Percentiles rank a stretch among this genome's conserved stretches.
Conservation (phyloP, 1,139 yeast species). For the Hyphopichia pseudoburtonii region DNA sequence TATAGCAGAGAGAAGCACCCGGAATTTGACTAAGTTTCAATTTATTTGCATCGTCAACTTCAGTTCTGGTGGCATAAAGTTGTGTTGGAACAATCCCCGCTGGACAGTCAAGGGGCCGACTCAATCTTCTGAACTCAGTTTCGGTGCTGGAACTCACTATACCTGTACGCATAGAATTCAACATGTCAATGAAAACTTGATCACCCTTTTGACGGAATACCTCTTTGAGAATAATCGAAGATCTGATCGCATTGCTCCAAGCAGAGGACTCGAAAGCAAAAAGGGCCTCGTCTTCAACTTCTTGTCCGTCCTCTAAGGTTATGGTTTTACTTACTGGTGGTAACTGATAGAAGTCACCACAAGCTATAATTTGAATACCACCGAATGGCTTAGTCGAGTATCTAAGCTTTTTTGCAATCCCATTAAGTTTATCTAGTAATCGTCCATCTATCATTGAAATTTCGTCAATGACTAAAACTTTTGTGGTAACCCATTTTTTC, state of each 20-base stretch:
- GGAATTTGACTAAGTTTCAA: constrained; percentile 51
- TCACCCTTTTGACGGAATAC: constrained; percentile 94
- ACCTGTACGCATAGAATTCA: constrained; percentile 85
- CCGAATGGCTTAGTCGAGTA: constrained; percentile 68
- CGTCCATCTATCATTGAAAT: constrained; percentile 85
- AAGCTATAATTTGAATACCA: constrained; percentile 79
- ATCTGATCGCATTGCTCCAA: constrained; percentile 67
- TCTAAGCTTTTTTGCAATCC: constrained; percentile 58
- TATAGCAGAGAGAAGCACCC: constrained; percentile 48
- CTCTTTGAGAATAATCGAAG: constrained; percentile 68
- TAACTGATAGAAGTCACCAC: constrained; percentile 89
- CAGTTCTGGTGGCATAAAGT: constrained; percentile 76
- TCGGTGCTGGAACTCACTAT: constrained; percentile 55
- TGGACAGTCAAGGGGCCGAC: constrained; percentile 55
- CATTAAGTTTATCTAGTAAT: constrained; percentile 68
- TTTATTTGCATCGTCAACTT: constrained; percentile 79
- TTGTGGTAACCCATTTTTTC: constrained; percentile 60
- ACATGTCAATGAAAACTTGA: constrained; percentile 72
- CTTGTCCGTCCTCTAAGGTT: constrained; percentile 19
- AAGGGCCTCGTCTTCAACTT: constrained; percentile 15
- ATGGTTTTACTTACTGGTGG: constrained; percentile 68
- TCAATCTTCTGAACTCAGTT: constrained; percentile 52
- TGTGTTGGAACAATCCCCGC: constrained; percentile 87
- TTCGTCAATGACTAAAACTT: constrained; percentile 79
- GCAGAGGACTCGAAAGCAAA: constrained; percentile 79